Evolutionary conservation across 495 filamentous ascomycete genomes (phyloP).

Genomic region (Aspergillus conjunctus): DNA sequence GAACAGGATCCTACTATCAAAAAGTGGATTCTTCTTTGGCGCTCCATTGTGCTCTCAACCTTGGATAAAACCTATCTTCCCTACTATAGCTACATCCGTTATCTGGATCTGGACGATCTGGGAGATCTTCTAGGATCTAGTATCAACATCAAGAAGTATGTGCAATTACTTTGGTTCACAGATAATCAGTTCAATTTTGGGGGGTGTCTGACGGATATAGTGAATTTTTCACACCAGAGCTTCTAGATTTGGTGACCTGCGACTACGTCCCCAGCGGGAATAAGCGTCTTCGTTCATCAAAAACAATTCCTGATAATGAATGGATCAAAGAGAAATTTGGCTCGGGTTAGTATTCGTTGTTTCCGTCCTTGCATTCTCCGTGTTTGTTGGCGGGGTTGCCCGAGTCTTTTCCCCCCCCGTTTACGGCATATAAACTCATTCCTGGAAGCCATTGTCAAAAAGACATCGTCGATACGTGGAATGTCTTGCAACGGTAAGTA

Average conservation of each 20-base stretch:
- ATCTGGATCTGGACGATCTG: conserved; percentile 63
- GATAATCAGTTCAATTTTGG: not conserved
- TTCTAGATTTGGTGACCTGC: conserved; percentile 37
- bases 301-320: conserved; percentile 20
- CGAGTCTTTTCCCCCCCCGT: not conserved
- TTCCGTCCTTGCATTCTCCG: not conserved
- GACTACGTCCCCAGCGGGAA: conserved; percentile 26
- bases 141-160: conserved; percentile 41
- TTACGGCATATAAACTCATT: conserved; percentile 15
- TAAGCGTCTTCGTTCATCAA: conserved; percentile 30
- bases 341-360: conserved; percentile 19
- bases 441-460: conserved; percentile 47
- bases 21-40: conserved; percentile 67
- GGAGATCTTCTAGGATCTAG: conserved; percentile 53
- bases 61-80: conserved; percentile 63
- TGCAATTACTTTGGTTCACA: not conserved
- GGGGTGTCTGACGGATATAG: conserved; percentile 23
- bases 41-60: conserved; percentile 68
- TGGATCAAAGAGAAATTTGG: conserved; percentile 25
- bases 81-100: conserved; percentile 68
- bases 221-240: conserved; percentile 53
- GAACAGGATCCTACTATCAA: conserved; percentile 29
- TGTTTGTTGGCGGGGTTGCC: no score
- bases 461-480: conserved; percentile 55
- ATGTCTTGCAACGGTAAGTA: conserved; percentile 49